These are phyloP conservation scores for Arthrobotrys pseudoclavata DNA, from an alignment of 2,329 filamentous ascomycete species.

Conservation along the genomic window DNA sequence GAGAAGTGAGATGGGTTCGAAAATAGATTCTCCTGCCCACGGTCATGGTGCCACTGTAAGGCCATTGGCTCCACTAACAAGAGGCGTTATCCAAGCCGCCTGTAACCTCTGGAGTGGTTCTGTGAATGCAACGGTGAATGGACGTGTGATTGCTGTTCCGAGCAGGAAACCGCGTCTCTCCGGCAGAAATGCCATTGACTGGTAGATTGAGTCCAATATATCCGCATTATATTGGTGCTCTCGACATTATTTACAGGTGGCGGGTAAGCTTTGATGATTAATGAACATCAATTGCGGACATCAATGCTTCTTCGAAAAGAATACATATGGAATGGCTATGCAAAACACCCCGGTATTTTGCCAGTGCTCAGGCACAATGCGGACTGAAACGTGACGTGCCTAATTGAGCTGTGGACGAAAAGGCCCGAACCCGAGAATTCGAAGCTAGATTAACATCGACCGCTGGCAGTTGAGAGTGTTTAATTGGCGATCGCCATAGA, in stretches of 20 bases:
- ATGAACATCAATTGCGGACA: slow-evolving; percentile 25
- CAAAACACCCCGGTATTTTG: slow-evolving; percentile 43
- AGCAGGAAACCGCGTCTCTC: slow-evolving; percentile 8
- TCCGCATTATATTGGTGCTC: slow-evolving; percentile 5
- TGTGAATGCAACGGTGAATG: slow-evolving; percentile 5
- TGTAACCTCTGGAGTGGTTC: slow-evolving; percentile 38
- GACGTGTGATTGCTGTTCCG: slow-evolving; percentile 21
- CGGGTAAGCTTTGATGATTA: slow-evolving; percentile 28
- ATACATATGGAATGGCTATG: slow-evolving; percentile 35
- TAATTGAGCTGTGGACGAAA: slow-evolving; percentile 9
- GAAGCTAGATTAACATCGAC: slow-evolving; percentile 9
- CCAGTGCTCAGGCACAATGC: slow-evolving; percentile 52
- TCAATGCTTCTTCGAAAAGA: slow-evolving; percentile 19
- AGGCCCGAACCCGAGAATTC: neutral
- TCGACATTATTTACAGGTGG: slow-evolving; percentile 18
- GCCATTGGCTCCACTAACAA: slow-evolving; percentile 46
- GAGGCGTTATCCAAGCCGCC: slow-evolving; percentile 29
- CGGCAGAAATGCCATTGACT: slow-evolving; percentile 30
- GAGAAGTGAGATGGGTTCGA: slow-evolving; percentile 28
- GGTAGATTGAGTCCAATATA: slow-evolving; percentile 2
- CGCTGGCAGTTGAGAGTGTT: neutral
- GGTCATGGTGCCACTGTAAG: slow-evolving; percentile 50
- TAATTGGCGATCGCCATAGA: neutral
- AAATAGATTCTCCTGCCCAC: slow-evolving; percentile 42
- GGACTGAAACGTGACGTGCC: slow-evolving; percentile 54